A percentile compares a stretch with the other conserved stretches of the same genome.
Evolutionary conservation across 2,329 filamentous ascomycete species (phyloP).

Genomic region (Talaromyces sp.): DNA sequence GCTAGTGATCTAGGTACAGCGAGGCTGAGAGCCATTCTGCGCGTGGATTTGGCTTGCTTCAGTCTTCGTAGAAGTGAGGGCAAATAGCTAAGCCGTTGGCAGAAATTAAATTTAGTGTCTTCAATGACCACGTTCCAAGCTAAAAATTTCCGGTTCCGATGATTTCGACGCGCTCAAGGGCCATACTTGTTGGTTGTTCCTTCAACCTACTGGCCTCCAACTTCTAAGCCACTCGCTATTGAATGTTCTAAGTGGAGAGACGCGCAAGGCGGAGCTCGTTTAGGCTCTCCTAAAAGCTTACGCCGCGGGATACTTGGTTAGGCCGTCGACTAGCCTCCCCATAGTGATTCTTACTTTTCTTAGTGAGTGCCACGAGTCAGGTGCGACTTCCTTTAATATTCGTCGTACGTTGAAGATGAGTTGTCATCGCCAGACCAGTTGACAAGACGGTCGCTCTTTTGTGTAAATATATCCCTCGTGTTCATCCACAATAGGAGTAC

Average conservation of each 20-base stretch:
- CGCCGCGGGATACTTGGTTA: not conserved
- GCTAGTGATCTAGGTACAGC: not conserved
- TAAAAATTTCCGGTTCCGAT: not conserved
- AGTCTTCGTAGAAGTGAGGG: too few relatives aligned
- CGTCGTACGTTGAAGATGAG: not conserved
- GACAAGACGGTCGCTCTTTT: not conserved
- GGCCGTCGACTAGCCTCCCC: not conserved
- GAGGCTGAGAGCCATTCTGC: not conserved
- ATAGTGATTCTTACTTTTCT: not conserved
- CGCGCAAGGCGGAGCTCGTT: not conserved
- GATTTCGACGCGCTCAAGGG: not conserved
- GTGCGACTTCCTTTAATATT: not conserved
- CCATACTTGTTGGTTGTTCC: not conserved
- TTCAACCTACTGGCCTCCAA: not conserved
- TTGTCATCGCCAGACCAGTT: not conserved
- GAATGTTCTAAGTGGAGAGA: not conserved
- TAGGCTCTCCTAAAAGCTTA: not conserved
- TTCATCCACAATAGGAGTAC: not conserved
- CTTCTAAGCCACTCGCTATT: conserved; percentile 1
- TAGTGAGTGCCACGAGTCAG: not conserved
- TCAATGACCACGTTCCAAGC: not conserved
- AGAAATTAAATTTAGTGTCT: conserved; percentile 1
- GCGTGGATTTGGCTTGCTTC: too few relatives aligned
- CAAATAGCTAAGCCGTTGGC: not conserved
- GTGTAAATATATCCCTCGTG: not conserved